phyloP scores from a whole-genome alignment of 495 filamentous ascomycete genomes.

The Lichina pygmaea region DNA sequence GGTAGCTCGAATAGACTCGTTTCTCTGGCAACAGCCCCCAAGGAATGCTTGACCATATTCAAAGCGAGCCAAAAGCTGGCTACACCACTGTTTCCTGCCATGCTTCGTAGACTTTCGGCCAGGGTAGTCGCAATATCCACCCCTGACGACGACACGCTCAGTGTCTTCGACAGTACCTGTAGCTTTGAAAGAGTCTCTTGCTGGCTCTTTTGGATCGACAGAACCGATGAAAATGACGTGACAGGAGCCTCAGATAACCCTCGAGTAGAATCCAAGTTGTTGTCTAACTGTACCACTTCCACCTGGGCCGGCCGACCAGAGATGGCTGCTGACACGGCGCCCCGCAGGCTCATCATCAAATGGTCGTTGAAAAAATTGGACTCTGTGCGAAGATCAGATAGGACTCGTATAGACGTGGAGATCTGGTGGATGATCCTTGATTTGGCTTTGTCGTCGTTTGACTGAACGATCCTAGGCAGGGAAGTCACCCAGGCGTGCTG shows the following conservation, averaged over 20 bases:
- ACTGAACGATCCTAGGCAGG: constrained; percentile 61
- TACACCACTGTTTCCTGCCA: constrained; percentile 25
- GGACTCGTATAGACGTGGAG: constrained; percentile 39
- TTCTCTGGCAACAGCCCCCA: constrained; percentile 1
- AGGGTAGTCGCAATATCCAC: constrained; percentile 13
- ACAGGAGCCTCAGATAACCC: not conserved
- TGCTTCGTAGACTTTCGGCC: constrained; percentile 27
- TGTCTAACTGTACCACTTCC: constrained; percentile 2
- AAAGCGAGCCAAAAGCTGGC: constrained; percentile 66
- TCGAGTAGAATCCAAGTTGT: constrained; percentile 6
- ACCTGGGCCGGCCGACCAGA: not conserved
- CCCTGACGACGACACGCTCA: constrained; percentile 16
- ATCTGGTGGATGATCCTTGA: constrained; percentile 44
- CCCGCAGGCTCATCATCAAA: constrained; percentile 32
- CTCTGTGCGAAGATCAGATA: constrained; percentile 35
- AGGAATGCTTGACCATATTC: constrained; percentile 32
- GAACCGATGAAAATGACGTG: constrained; percentile 26
- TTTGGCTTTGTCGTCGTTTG: constrained; percentile 55
- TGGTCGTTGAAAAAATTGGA: constrained; percentile 42
- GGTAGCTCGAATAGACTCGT: constrained; percentile 1
- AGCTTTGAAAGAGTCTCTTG: constrained; percentile 27
- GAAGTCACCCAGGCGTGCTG: constrained; percentile 60
- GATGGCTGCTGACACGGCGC: constrained; percentile 20
- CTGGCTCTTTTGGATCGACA: constrained; percentile 39
- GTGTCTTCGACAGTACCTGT: constrained; percentile 15